Conservation (phyloP, 2,329 filamentous ascomycete species). For the Aplosporella prunicola region DNA sequence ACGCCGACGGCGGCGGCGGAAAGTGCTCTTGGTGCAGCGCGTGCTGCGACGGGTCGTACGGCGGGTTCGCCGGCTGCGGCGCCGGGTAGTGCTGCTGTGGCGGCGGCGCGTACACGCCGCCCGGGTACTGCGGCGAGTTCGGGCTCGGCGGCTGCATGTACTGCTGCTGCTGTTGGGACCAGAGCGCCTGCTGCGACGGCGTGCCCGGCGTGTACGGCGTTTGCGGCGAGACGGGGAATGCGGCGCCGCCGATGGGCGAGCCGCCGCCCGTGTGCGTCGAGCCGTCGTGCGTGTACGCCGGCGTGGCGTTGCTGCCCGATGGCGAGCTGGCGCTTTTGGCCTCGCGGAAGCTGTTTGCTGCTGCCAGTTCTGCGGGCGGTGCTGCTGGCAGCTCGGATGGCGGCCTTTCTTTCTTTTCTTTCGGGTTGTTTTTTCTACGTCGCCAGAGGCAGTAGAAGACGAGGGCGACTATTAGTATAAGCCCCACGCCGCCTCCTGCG, state of each 20-base stretch:
- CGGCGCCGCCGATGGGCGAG: conserved; percentile 8
- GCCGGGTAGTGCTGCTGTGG: conserved; percentile 9
- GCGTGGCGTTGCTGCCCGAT: background rate
- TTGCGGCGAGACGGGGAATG: conserved; percentile 6
- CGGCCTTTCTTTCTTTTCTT: conserved; percentile 13
- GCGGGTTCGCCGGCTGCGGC: conserved; percentile 14
- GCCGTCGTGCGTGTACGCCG: conserved; percentile 12
- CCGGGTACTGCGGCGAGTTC: conserved; percentile 13
- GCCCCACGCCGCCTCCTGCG: conserved; percentile 27
- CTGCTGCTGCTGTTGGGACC: conserved; percentile 5
- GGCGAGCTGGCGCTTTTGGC: conserved; percentile 2
- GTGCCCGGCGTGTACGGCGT: conserved; percentile 3
- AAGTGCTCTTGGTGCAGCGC: conserved; percentile 13
- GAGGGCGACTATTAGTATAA: conserved; percentile 24
- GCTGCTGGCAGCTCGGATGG: conserved; percentile 25
- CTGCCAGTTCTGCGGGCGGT: conserved; percentile 18
- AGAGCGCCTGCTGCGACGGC: background rate
- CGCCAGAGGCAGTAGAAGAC: conserved; percentile 28
- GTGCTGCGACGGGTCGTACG: conserved; percentile 18
- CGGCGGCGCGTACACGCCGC: conserved; percentile 10
- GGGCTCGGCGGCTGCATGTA: conserved; percentile 11
- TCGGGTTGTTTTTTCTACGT: conserved; percentile 24
- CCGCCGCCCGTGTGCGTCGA: background rate
- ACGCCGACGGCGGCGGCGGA: conserved; percentile 13
- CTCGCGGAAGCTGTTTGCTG: conserved; percentile 15